Evolutionary conservation across 345 rosid species (phyloP).

Genomic region (Geranium rotundifolium): DNA sequence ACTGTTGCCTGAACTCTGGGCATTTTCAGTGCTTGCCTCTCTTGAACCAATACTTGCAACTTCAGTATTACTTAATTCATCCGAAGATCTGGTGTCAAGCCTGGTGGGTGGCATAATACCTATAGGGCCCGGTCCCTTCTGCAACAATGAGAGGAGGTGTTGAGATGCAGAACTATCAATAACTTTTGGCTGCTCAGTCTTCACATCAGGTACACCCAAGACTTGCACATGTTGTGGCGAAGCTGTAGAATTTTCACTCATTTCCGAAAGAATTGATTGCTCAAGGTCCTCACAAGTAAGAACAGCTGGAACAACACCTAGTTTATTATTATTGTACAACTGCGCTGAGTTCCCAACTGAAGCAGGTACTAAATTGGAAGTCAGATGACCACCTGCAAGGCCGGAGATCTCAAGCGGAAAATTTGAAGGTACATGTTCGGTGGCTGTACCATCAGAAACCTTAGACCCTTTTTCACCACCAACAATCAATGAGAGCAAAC

Average conservation of each 20-base stretch:
- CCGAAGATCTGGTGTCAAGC: conserved; percentile 20
- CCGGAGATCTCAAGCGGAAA: conserved; percentile 33
- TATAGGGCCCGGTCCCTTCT: conserved; percentile 34
- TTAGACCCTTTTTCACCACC: conserved; percentile 38
- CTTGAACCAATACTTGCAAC: conserved; percentile 18
- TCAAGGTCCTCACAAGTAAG: conserved; percentile 99
- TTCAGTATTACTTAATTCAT: conserved; percentile 14
- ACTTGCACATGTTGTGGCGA: conserved; percentile 26
- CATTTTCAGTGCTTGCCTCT: conserved; percentile 28
- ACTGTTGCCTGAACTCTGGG: conserved; percentile 30
- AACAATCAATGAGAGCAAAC: conserved; percentile 68
- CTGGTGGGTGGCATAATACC: conserved; percentile 15
- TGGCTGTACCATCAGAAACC: conserved; percentile 26
- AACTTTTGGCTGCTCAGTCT: conserved; percentile 32
- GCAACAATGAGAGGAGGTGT: conserved; percentile 80
- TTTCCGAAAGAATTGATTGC: conserved; percentile 75
- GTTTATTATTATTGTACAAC: conserved; percentile 16
- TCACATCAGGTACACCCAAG: conserved; percentile 24
- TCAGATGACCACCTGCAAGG: conserved; percentile 16
- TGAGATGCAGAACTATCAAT: conserved; percentile 61
- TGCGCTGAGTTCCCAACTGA: conserved; percentile 22
- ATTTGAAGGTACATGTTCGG: conserved; percentile 15
- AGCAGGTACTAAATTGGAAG: conserved; percentile 11
- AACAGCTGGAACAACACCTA: conserved; percentile 39
- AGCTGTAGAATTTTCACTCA: conserved; percentile 29